Evolutionary conservation across 164 flowering plant genomes (phyloP).

Genomic region (Aristolochia fimbriata): DNA sequence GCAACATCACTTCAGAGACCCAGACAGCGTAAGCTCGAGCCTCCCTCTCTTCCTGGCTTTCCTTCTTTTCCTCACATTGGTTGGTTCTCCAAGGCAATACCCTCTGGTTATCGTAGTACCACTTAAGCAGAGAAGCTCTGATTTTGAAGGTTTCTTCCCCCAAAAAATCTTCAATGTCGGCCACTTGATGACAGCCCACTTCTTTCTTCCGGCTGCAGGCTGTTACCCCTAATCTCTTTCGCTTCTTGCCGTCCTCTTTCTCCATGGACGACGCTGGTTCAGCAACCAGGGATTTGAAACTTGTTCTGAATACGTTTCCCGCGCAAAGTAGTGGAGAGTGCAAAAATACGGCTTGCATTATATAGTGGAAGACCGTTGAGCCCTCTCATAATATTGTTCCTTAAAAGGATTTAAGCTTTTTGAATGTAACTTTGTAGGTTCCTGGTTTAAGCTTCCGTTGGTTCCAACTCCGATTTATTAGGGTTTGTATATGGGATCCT

Average conservation of each 20-base stretch:
- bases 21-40: constrained; percentile 74
- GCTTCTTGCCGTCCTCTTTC: background rate
- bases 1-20: constrained; percentile 97
- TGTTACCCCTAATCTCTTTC: background rate
- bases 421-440: too few relatives aligned
- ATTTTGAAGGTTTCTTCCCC: constrained; percentile 13
- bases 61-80: constrained; percentile 1
- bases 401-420: too few relatives aligned
- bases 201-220: background rate
- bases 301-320: background rate
- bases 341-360: too few relatives aligned
- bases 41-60: constrained; percentile 8
- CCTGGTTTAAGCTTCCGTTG: too few relatives aligned
- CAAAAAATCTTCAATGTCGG: constrained; percentile 24
- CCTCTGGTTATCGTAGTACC: constrained; percentile 31
- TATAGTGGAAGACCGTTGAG: too few relatives aligned
- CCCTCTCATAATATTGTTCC: too few relatives aligned
- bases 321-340: too few relatives aligned
- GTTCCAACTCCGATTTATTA: too few relatives aligned
- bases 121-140: constrained; percentile 36
- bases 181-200: background rate
- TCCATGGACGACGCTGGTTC: background rate
- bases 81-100: constrained; percentile 56
- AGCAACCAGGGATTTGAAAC: background rate
- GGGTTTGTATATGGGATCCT: too few relatives aligned